A percentile compares a stretch with the other conserved stretches of the same genome.
phyloP scores from a whole-genome alignment of 2,329 filamentous ascomycete genomes.

The Sporothrix schenckii region DNA sequence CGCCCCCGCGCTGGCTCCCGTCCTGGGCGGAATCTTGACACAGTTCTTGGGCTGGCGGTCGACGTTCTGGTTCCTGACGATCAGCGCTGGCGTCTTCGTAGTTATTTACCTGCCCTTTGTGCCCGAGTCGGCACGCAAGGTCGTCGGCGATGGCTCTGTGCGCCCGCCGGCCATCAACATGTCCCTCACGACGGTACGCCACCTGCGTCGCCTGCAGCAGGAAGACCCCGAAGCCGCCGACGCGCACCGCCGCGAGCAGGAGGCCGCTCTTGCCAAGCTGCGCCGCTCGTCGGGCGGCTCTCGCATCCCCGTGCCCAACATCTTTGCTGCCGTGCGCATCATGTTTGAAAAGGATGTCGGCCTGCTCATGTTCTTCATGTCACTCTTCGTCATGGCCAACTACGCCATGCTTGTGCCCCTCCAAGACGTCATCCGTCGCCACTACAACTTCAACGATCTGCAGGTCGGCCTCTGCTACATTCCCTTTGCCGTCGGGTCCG shows the following conservation, averaged over 20 bases:
- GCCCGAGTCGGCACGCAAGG: constrained; percentile 44
- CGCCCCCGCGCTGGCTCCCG: constrained; percentile 49
- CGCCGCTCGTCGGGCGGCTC: constrained; percentile 34
- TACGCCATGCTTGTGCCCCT: constrained; percentile 43
- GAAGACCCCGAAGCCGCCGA: constrained; percentile 31
- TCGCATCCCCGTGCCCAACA: constrained; percentile 40
- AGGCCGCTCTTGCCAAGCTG: constrained; percentile 27
- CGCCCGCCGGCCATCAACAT: constrained; percentile 42
- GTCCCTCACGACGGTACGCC: constrained; percentile 34
- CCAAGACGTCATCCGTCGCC: constrained; percentile 42
- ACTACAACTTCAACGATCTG: constrained; percentile 43
- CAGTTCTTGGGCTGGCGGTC: constrained; percentile 57
- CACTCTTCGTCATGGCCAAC: constrained; percentile 44
- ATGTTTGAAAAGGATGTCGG: constrained; percentile 45
- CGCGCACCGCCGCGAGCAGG: constrained; percentile 31
- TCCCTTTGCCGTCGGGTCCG: constrained; percentile 46
- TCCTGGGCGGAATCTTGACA: constrained; percentile 57
- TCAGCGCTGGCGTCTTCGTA: constrained; percentile 46
- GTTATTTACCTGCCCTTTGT: constrained; percentile 40
- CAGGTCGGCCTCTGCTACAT: constrained; percentile 51
- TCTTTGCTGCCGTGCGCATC: constrained; percentile 42
- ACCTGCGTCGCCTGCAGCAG: constrained; percentile 21
- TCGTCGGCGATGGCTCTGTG: constrained; percentile 53
- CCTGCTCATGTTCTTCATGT: constrained; percentile 43
- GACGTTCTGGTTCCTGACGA: constrained; percentile 61